Conservation (phyloP, 2,329 filamentous ascomycete species). For the Ophiocordyceps camponoti-floridani region DNA sequence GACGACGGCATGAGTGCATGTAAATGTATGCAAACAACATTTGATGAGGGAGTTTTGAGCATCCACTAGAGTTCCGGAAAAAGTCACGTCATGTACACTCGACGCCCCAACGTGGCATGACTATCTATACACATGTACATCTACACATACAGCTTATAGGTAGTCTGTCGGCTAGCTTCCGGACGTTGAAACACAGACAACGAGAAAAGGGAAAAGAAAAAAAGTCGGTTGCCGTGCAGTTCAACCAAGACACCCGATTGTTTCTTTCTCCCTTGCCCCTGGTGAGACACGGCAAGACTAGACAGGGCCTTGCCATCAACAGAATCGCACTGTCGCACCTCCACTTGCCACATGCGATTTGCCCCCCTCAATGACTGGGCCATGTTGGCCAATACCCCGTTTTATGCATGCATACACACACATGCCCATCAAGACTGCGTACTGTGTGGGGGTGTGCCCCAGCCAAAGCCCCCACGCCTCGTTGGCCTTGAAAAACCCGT, state of each 20-base stretch:
- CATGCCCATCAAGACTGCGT: background rate
- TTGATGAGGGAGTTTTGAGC: background rate
- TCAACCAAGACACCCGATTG: background rate
- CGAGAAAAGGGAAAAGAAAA: background rate
- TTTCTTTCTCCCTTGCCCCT: background rate
- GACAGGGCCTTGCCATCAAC: background rate
- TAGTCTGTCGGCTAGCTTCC: too few relatives aligned
- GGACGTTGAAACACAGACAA: too few relatives aligned
- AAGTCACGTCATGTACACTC: background rate
- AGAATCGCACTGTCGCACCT: conserved; percentile 1
- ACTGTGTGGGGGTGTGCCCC: background rate
- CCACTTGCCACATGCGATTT: conserved; percentile 3
- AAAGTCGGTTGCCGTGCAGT: background rate
- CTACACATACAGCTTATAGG: too few relatives aligned
- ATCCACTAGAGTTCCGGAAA: too few relatives aligned
- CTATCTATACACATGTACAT: background rate
- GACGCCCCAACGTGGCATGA: background rate
- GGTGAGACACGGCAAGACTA: background rate
- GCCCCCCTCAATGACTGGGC: background rate
- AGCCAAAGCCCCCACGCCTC: background rate
- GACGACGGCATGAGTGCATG: background rate
- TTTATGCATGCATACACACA: background rate
- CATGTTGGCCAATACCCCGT: background rate
- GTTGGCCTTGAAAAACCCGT: background rate
- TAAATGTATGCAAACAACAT: background rate